Conservation (phyloP, 495 filamentous ascomycete genomes). For the Barbatosphaeria neglecta region DNA sequence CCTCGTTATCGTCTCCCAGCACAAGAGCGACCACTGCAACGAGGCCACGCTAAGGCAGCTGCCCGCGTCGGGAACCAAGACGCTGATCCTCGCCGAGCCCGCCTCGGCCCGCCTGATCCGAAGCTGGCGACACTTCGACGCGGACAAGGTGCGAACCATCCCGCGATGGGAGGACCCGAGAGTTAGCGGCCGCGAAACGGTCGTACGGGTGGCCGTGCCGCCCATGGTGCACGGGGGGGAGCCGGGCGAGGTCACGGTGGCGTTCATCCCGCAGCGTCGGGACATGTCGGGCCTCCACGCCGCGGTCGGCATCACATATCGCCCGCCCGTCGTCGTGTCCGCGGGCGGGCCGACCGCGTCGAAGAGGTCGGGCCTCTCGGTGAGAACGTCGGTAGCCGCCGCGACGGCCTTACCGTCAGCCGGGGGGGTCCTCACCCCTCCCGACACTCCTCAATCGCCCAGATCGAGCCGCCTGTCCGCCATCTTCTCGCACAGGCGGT, state of each 20-base stretch:
- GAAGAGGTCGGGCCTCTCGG: not conserved
- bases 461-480: conserved; percentile 29
- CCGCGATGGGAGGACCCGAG: conserved; percentile 40
- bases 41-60: conserved; percentile 52
- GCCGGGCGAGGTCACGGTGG: conserved; percentile 52
- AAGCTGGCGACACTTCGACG: conserved; percentile 54
- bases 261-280: conserved; percentile 48
- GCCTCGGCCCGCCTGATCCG: conserved; percentile 48
- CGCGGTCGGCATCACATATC: conserved; percentile 61
- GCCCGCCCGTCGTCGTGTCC: conserved; percentile 31
- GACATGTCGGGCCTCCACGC: conserved; percentile 52
- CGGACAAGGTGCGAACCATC: conserved; percentile 38
- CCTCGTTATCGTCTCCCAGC: conserved; percentile 56
- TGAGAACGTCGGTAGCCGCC: no score
- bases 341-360: not conserved
- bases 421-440: conserved; percentile 13
- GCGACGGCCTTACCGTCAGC: not conserved
- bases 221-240: conserved; percentile 28
- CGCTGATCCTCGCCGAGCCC: conserved; percentile 54
- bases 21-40: conserved; percentile 62
- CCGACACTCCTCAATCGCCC: conserved; percentile 18
- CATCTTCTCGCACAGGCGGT: conserved; percentile 21
- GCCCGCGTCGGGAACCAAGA: conserved; percentile 34
- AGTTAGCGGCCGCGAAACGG: conserved; percentile 21
- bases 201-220: conserved; percentile 31